Conservation (phyloP, 108 stramenopile genomes). For the Parmales sp. region DNA sequence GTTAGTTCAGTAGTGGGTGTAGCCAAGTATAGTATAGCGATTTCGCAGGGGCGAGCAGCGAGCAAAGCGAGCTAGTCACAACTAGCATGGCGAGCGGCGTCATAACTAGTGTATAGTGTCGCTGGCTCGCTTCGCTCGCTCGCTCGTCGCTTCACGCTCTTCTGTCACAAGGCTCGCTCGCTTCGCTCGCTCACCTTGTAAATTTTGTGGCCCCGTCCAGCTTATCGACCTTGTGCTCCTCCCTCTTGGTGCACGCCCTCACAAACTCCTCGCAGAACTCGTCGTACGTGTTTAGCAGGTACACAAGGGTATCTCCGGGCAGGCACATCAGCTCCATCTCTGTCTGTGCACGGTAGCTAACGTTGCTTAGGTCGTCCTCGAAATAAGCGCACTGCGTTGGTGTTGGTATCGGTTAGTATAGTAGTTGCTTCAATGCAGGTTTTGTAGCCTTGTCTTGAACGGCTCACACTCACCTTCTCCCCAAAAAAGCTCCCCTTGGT, state of each 20-base stretch:
- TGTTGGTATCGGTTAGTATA: no score
- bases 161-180: neutral
- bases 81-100: no score
- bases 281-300: constrained; percentile 10
- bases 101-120: no score
- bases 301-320: neutral
- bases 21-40: no score
- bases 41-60: no score
- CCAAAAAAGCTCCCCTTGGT: neutral
- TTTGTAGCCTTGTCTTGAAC: no score
- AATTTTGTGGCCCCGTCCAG: neutral
- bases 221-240: neutral
- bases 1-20: no score
- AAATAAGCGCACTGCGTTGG: constrained; percentile 6
- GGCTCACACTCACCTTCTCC: no score
- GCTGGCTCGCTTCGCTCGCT: no score
- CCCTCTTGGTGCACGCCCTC: constrained; percentile 3
- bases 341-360: constrained; percentile 1
- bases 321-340: neutral
- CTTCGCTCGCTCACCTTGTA: neutral
- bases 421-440: no score
- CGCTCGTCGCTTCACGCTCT: no score
- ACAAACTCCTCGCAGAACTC: constrained; percentile 3
- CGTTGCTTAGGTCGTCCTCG: neutral
- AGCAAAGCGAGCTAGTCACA: no score